Evolutionary conservation across 2,329 filamentous ascomycete species (phyloP).

Genomic region (Sarocladiaceae sp.): DNA sequence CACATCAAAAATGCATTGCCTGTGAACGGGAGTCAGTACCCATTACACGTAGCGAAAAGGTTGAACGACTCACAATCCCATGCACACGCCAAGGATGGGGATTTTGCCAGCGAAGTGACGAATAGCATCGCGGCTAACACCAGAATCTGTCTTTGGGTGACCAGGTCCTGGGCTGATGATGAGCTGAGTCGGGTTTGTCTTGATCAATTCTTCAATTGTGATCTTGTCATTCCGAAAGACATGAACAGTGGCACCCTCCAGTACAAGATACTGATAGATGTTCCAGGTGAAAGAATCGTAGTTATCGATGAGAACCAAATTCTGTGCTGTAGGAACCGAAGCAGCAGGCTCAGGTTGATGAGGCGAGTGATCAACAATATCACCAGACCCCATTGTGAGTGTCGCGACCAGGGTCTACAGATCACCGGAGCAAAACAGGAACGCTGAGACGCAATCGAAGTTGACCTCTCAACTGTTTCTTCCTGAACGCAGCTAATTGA

Average conservation of each 20-base stretch:
- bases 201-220: slow-evolving; percentile 75
- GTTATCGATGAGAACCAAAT: slow-evolving; percentile 95
- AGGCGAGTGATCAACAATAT: slow-evolving; percentile 76
- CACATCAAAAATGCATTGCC: slow-evolving; percentile 91
- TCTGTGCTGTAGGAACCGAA: slow-evolving; percentile 74
- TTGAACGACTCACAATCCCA: slow-evolving; percentile 70
- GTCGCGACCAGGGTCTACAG: too few species aligned
- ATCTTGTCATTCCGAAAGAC: slow-evolving; percentile 93
- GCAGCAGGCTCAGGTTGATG: slow-evolving; percentile 73
- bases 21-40: slow-evolving; percentile 24
- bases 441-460: background rate
- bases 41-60: background rate
- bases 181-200: slow-evolving; percentile 83
- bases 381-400: slow-evolving; percentile 42
- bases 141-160: slow-evolving; percentile 86
- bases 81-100: slow-evolving; percentile 94
- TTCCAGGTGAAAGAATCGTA: slow-evolving; percentile 99
- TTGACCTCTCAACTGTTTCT: background rate
- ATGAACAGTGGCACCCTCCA: slow-evolving; percentile 89
- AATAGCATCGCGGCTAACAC: slow-evolving; percentile 89
- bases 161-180: slow-evolving; percentile 94
- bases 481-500: too few species aligned
- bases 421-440: background rate
- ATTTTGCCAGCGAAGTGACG: slow-evolving; percentile 90
- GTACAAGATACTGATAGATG: slow-evolving; percentile 93